Evolutionary conservation across 192 early-diverging fungal species (phyloP).

Genomic region (Gonapodya sp.): DNA sequence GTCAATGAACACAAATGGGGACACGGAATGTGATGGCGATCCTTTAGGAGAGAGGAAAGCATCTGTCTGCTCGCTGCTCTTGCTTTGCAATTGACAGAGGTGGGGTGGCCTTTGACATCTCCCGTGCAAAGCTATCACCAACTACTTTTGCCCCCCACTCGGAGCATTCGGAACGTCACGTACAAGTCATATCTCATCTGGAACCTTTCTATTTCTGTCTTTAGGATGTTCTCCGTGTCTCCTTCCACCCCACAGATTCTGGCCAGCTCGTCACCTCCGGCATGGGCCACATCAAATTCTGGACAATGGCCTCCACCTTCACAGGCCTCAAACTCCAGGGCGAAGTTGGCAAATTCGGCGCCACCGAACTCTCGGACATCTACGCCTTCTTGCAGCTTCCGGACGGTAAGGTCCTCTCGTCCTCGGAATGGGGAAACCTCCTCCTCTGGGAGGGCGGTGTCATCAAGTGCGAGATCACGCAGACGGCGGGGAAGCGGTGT

Average conservation of each 20-base stretch:
- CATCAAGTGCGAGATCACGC: slow-evolving; percentile 52
- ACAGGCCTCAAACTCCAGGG: slow-evolving; percentile 52
- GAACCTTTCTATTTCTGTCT: too few relatives aligned
- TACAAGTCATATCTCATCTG: too few relatives aligned
- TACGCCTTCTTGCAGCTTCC: slow-evolving; percentile 43
- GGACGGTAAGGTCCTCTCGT: slow-evolving; percentile 49
- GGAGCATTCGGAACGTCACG: too few relatives aligned
- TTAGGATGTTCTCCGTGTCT: slow-evolving; percentile 43
- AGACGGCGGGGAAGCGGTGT: slow-evolving; percentile 35
- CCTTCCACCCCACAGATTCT: slow-evolving; percentile 43
- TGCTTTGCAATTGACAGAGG: background rate
- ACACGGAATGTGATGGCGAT: background rate
- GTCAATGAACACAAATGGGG: background rate
- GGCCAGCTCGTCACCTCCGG: slow-evolving; percentile 46
- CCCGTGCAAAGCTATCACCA: background rate
- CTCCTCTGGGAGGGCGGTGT: slow-evolving; percentile 55
- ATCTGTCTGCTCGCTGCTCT: background rate
- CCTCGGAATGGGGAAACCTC: slow-evolving; percentile 51
- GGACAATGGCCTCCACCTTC: slow-evolving; percentile 49
- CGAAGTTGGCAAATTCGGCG: slow-evolving; percentile 47
- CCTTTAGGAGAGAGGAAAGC: background rate
- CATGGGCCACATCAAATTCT: slow-evolving; percentile 62
- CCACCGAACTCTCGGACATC: slow-evolving; percentile 49
- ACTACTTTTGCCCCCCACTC: background rate
- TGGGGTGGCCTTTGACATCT: background rate